Base-by-base conservation (phyloP, 768 basidiomycete species). In the Fomitopsis pulvina region DNA sequence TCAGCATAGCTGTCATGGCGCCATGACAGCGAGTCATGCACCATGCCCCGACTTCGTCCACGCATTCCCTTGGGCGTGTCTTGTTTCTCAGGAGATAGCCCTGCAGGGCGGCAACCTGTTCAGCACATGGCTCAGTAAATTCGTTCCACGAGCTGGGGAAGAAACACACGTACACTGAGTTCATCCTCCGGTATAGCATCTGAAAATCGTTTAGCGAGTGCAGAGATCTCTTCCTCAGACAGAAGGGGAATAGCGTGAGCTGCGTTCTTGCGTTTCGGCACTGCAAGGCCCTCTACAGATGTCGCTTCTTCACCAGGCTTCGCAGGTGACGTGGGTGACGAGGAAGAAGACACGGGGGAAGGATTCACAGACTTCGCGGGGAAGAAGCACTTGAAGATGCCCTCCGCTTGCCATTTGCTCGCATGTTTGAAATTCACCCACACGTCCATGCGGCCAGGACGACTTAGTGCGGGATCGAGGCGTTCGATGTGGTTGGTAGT, bases 401-500 rank as follows among this genome's bases (percentile, higher is more conserved):
- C 89, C 66, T 91, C 89, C 12, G 90, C 90, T 61, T 92, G 90
- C 87, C 87, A 92, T 65, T 89, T 92, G 7, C 87, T 90, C 4
- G 90, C 89, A 60, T 92, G 84, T 45, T 85, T 84, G 68, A 92
- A 92, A 71, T 91, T 89, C 34, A 93, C 77, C 89, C 89, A 92
- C 14, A 94, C 84, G 59, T 92, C 91, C 87, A 91, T 90, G 41
- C 88, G 86, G 51, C 92, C 92, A 25, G 92, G 87, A 20, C 90
- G 80, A 64, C 82, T 87, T 29, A 94, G 76, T 3, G 91, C 90
- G 43, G 86, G 91, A 66, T 96, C 92, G 28, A 96, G 77, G 41
- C 90, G 84, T 62, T 95, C 91, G 58, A 92, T 90, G 63, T 95
- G 92, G 68, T 96, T 96, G 11, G 90, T 92, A 6, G 90, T 92